Evolutionary conservation across 2,329 filamentous ascomycete species (phyloP).

Genomic region (Colletotrichum sp.): DNA sequence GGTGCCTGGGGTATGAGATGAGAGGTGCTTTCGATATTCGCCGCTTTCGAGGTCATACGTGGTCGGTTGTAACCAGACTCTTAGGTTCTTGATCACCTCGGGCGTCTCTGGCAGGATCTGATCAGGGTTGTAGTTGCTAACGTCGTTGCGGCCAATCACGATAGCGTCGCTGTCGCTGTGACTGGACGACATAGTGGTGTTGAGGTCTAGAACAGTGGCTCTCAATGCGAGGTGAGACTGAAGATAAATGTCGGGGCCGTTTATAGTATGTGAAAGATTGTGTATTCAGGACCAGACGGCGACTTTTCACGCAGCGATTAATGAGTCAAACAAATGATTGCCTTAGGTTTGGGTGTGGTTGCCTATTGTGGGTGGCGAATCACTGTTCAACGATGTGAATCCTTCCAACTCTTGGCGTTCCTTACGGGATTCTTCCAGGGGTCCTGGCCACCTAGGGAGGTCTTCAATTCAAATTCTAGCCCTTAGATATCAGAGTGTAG

Average conservation of each 20-base stretch:
- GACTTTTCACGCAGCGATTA: not conserved
- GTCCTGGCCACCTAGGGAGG: fast-evolving
- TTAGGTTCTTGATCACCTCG: not conserved
- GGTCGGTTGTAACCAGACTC: slow-evolving; percentile 22
- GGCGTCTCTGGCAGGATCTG: not conserved
- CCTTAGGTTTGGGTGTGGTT: not conserved
- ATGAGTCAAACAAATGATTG: not conserved
- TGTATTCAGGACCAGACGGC: too few species aligned
- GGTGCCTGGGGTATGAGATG: slow-evolving; percentile 25
- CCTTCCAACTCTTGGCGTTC: not conserved
- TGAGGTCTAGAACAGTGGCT: not conserved
- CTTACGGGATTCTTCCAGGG: not conserved
- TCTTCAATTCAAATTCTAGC: fast-evolving
- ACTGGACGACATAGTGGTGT: not conserved
- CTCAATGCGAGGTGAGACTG: fast-evolving
- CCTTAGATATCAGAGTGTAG: not conserved
- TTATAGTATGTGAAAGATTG: not conserved
- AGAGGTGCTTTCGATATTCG: slow-evolving; percentile 27
- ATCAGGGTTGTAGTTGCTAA: not conserved
- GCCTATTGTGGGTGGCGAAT: not conserved
- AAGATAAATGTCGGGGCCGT: fast-evolving
- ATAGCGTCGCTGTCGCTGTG: slow-evolving; percentile 24
- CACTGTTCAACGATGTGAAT: not conserved
- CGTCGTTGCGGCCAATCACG: slow-evolving; percentile 22
- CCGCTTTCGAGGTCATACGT: slow-evolving; percentile 23